These are phyloP conservation scores for Crocinoboletus sp. DNA, from an alignment of 1,284 basidiomycete species.

Conservation along the genomic window DNA sequence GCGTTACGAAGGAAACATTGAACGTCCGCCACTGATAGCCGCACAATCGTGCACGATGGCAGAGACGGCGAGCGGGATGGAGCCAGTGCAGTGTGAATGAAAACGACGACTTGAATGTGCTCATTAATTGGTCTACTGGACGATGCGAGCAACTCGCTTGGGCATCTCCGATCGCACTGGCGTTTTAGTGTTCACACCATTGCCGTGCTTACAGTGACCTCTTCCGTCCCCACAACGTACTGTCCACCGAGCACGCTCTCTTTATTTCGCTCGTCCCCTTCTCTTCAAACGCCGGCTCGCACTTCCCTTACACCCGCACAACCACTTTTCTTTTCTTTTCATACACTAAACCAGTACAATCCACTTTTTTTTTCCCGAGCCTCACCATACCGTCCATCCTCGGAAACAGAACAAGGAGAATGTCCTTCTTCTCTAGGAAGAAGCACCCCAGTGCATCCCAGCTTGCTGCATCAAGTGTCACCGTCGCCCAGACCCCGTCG, in stretches of 20 bases:
- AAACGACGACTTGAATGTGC: no score
- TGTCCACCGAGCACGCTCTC: slow-evolving; percentile 9
- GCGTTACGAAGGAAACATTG: slow-evolving; percentile 21
- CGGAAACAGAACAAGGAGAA: slow-evolving; percentile 58
- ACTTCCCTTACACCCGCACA: slow-evolving; percentile 7
- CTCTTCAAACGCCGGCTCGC: slow-evolving; percentile 26
- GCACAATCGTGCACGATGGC: slow-evolving; percentile 12
- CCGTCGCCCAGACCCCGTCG: slow-evolving; percentile 55
- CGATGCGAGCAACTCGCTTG: slow-evolving; percentile 1
- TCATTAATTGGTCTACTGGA: slow-evolving; percentile 3
- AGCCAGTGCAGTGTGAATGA: slow-evolving; percentile 6
- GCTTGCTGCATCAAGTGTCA: slow-evolving; percentile 42
- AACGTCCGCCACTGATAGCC: not conserved
- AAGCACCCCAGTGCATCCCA: slow-evolving; percentile 49
- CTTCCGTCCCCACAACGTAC: slow-evolving; percentile 16
- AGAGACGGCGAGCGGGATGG: slow-evolving; percentile 10
- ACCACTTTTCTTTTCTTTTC: slow-evolving; percentile 9
- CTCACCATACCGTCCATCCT: slow-evolving; percentile 51
- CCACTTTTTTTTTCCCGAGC: slow-evolving; percentile 16
- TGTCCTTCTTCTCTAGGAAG: slow-evolving; percentile 89
- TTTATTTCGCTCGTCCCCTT: slow-evolving; percentile 9
- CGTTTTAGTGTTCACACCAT: slow-evolving; percentile 9
- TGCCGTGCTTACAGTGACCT: slow-evolving; percentile 15
- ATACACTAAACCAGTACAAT: slow-evolving; percentile 15
- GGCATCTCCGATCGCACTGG: not conserved